These are phyloP conservation scores for Ajuga chamaepitys DNA, from an alignment of 257 asterid genomes.

Conservation along the genomic window DNA sequence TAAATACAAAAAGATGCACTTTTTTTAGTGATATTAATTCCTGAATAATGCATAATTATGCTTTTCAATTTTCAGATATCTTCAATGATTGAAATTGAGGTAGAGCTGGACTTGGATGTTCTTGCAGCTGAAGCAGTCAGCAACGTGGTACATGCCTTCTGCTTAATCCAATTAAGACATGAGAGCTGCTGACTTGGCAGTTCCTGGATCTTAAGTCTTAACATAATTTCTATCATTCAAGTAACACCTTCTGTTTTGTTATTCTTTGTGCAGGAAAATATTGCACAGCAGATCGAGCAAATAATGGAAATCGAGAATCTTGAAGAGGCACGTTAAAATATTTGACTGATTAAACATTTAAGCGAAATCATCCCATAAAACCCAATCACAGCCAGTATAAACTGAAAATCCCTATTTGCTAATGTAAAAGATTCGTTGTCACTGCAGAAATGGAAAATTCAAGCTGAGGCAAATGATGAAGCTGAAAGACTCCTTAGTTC, in stretches of 20 bases:
- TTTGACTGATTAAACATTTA: not conserved
- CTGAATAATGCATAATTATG: not conserved
- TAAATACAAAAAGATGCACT: not conserved
- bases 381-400: not conserved
- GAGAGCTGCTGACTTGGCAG: not conserved
- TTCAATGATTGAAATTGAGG: constrained; percentile 94
- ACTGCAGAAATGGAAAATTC: constrained; percentile 82
- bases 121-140: constrained; percentile 87
- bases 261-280: constrained; percentile 62
- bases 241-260: not conserved
- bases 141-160: constrained; percentile 41
- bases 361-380: not conserved
- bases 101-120: constrained; percentile 87
- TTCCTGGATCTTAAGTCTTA: not conserved
- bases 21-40: not conserved
- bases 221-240: not conserved
- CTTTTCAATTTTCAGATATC: constrained; percentile 54
- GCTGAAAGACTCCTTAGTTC: constrained; percentile 88
- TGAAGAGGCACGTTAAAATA: constrained; percentile 62
- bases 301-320: constrained; percentile 93
- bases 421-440: not conserved
- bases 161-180: not conserved
- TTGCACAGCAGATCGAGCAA: constrained; percentile 78
- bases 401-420: not conserved
- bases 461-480: constrained; percentile 94